Evolutionary conservation across 495 filamentous ascomycete species (phyloP).

Genomic region (Aspergillus bridgeri): DNA sequence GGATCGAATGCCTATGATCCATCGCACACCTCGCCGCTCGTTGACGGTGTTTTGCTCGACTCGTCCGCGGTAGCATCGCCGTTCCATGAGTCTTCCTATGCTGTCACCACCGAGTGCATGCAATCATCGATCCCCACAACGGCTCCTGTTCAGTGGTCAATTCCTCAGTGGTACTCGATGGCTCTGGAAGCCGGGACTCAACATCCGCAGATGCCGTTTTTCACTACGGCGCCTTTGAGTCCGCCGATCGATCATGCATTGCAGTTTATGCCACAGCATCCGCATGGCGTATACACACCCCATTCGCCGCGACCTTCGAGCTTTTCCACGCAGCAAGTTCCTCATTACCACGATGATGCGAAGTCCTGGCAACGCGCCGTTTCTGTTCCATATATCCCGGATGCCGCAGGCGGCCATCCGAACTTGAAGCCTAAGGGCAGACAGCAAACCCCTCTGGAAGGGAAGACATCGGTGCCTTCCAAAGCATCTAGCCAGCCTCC

Average conservation of each 20-base stretch:
- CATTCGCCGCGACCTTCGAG: constrained; percentile 17
- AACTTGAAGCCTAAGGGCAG: constrained; percentile 21
- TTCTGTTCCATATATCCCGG: constrained; percentile 29
- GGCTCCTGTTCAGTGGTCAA: constrained; percentile 24
- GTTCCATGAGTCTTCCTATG: constrained; percentile 16
- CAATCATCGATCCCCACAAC: constrained; percentile 18
- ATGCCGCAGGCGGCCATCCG: constrained; percentile 18
- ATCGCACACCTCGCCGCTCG: constrained; percentile 28
- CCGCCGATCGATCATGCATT: constrained; percentile 26
- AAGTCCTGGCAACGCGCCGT: constrained; percentile 36
- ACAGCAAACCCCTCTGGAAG: constrained; percentile 24
- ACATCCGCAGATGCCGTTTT: constrained; percentile 22
- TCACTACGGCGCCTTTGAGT: constrained; percentile 26
- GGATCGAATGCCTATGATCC: constrained; percentile 30
- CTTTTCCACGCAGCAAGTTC: constrained; percentile 20
- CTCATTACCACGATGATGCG: constrained; percentile 20
- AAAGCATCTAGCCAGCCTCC: constrained; percentile 14
- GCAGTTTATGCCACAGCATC: constrained; percentile 20
- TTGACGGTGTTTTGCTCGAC: constrained; percentile 20
- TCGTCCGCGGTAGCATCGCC: constrained; percentile 13
- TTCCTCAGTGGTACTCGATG: constrained; percentile 35
- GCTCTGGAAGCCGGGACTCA: constrained; percentile 31
- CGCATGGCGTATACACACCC: constrained; percentile 18
- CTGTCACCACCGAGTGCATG: constrained; percentile 13
- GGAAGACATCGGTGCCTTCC: constrained; percentile 15